A percentile compares a stretch with the other conserved stretches of the same genome.
These are phyloP conservation scores for Penicillium sp. DNA, from an alignment of 2,329 filamentous ascomycete species.

Conservation along the genomic window DNA sequence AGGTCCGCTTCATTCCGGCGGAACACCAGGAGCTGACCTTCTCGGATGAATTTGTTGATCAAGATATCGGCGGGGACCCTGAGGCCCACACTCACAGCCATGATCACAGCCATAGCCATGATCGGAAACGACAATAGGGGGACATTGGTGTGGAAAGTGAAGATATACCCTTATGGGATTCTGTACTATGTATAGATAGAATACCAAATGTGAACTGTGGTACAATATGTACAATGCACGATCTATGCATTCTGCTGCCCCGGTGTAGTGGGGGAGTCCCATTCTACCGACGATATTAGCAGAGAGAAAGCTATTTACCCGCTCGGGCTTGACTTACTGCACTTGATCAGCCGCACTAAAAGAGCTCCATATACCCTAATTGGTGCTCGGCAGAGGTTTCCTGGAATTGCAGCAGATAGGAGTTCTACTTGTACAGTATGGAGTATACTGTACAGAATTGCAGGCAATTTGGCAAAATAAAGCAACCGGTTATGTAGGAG, in stretches of 20 bases:
- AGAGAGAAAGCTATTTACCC: slow-evolving; percentile 12
- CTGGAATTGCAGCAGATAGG: neutral
- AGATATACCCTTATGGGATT: slow-evolving; percentile 19
- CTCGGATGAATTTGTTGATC: slow-evolving; percentile 77
- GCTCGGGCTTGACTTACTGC: slow-evolving; percentile 5
- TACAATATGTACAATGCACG: no score
- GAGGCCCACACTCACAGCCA: slow-evolving; percentile 54
- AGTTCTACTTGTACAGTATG: neutral
- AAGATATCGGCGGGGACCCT: slow-evolving; percentile 58
- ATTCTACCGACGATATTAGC: slow-evolving; percentile 21
- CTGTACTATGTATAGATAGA: slow-evolving; percentile 20
- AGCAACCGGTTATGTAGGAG: slow-evolving; percentile 2
- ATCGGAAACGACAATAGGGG: slow-evolving; percentile 16
- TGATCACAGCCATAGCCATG: slow-evolving; percentile 43
- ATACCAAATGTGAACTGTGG: slow-evolving; percentile 5
- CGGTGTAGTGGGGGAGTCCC: slow-evolving; percentile 3
- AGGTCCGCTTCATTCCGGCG: slow-evolving; percentile 77
- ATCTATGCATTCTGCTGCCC: no score
- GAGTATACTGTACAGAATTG: neutral
- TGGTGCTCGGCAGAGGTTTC: slow-evolving; percentile 3
- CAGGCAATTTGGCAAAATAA: neutral
- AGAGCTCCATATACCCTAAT: neutral
- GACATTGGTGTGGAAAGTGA: slow-evolving; percentile 3
- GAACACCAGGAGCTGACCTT: slow-evolving; percentile 59
- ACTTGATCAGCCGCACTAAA: neutral